Conservation (phyloP, 1,139 yeast species). For the Candida sojae region DNA sequence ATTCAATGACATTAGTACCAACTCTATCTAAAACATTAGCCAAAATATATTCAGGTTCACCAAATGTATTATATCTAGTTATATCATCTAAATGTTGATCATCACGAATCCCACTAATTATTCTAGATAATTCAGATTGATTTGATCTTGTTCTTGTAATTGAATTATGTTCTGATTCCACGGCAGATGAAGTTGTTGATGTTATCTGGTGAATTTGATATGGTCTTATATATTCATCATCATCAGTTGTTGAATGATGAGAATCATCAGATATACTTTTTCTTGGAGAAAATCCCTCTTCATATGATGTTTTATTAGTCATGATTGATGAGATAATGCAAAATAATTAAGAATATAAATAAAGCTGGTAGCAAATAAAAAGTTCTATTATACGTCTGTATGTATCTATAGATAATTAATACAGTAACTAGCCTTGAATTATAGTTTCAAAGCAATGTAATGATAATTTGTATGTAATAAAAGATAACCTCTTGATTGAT, state of each 20-base stretch:
- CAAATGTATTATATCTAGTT: conserved; percentile 19
- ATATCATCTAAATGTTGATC: conserved; percentile 26
- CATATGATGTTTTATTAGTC: not conserved
- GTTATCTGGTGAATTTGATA: conserved; percentile 1
- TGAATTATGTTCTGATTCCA: not conserved
- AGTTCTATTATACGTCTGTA: too few species aligned
- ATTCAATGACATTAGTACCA: conserved; percentile 8
- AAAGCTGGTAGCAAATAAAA: too few species aligned
- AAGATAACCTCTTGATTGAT: too few species aligned
- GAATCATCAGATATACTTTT: conserved; percentile 3
- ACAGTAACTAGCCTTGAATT: too few species aligned
- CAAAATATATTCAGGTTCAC: conserved; percentile 24
- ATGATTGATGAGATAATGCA: too few species aligned
- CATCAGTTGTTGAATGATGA: conserved; percentile 1
- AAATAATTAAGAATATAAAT: too few species aligned
- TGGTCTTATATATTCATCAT: not conserved
- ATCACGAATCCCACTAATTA: conserved; percentile 34
- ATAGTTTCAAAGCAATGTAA: too few species aligned
- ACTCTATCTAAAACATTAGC: conserved; percentile 24
- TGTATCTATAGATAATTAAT: too few species aligned
- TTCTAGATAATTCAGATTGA: conserved; percentile 28
- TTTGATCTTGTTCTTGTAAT: conserved; percentile 14
- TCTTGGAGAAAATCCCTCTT: not conserved
- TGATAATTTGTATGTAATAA: too few species aligned
- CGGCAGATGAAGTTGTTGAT: not conserved